Percentiles rank a stretch among this genome's conserved stretches.
Evolutionary conservation across 768 basidiomycete species (phyloP).

Genomic region (Serpula lacrymans): DNA sequence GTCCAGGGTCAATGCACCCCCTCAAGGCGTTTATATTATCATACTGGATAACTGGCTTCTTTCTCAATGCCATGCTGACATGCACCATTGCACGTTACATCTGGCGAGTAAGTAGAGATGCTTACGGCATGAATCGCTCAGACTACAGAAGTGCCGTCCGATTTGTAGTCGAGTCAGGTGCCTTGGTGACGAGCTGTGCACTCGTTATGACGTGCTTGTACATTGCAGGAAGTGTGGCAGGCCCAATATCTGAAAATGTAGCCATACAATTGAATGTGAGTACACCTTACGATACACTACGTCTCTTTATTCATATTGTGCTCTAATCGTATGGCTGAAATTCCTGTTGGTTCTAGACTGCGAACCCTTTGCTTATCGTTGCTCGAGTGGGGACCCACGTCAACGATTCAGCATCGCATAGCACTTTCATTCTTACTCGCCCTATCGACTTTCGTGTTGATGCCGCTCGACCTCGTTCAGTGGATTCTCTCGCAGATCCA

Average conservation of each 20-base stretch:
- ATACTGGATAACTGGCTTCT: constrained; percentile 11
- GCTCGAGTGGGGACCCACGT: no score
- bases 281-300: no score
- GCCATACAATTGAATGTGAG: constrained; percentile 16
- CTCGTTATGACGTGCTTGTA: constrained; percentile 12
- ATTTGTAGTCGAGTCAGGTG: constrained; percentile 17
- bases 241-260: constrained; percentile 4
- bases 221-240: not conserved
- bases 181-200: constrained; percentile 8
- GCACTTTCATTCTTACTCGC: no score
- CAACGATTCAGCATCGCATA: no score
- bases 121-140: not conserved
- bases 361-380: constrained; percentile 16
- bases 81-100: constrained; percentile 13
- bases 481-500: no score
- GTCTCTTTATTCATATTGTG: no score
- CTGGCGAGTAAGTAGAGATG: constrained; percentile 8
- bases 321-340: no score
- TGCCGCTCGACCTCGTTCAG: no score
- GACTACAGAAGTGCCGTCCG: constrained; percentile 13
- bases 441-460: no score
- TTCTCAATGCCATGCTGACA: constrained; percentile 13
- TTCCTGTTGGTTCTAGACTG: no score
- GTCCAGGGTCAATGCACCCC: no score
- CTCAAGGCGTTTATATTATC: constrained; percentile 1